Evolutionary conservation across 169 alveolate genomes (phyloP).

Genomic region (Besnoitia besnoiti): DNA sequence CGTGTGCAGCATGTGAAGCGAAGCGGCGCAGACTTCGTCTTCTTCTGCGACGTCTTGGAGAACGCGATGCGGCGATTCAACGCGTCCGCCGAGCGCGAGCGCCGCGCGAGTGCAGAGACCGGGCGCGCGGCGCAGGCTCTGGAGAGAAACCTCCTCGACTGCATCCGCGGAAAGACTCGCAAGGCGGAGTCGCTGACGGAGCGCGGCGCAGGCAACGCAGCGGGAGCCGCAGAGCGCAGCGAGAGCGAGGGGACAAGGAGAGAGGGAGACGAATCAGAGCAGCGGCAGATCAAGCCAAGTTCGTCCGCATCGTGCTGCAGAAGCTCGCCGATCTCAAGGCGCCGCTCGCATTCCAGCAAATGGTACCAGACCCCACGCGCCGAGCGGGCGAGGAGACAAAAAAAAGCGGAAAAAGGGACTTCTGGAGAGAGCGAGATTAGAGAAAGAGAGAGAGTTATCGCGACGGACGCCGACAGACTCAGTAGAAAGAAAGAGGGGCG

Average conservation of each 20-base stretch:
- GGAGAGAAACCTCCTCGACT: background rate
- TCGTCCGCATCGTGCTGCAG: conserved; percentile 15
- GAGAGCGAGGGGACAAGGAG: too few species aligned
- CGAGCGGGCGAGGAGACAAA: too few species aligned
- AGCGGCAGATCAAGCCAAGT: background rate
- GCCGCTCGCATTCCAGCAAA: conserved; percentile 13
- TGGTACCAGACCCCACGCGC: conserved; percentile 13
- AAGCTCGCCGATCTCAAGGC: conserved; percentile 27
- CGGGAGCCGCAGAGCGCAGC: too few species aligned
- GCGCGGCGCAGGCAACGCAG: background rate
- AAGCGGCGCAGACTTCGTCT: background rate
- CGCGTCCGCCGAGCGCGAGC: background rate
- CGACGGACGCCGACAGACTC: too few species aligned
- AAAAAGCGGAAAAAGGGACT: too few species aligned
- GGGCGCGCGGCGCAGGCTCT: background rate
- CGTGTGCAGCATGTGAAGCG: background rate
- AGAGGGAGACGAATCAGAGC: background rate
- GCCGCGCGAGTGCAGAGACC: background rate
- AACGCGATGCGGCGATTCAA: background rate
- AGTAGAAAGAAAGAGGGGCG: too few species aligned
- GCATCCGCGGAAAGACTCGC: background rate
- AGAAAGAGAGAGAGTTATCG: too few species aligned
- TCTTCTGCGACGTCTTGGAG: conserved; percentile 4
- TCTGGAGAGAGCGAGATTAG: too few species aligned
- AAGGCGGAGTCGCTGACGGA: background rate